phyloP scores from a whole-genome alignment of 2,329 filamentous ascomycete genomes.

The Fusarium pseudoanthophilum region DNA sequence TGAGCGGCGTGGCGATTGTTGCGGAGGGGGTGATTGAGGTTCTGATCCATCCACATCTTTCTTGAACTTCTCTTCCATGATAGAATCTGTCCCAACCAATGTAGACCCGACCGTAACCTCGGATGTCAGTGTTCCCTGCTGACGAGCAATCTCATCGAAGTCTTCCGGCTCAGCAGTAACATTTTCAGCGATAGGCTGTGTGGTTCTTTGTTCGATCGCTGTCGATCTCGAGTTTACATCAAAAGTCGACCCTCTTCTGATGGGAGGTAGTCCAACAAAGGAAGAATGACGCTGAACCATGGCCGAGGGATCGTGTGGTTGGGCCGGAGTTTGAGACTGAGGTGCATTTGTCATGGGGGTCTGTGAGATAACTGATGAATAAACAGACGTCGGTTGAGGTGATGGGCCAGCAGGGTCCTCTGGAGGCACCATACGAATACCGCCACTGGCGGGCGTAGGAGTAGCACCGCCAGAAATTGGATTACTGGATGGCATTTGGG shows the following conservation, averaged over 20 bases:
- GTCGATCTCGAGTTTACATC: slow-evolving; percentile 52
- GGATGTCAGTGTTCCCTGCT: slow-evolving; percentile 36
- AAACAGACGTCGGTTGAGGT: slow-evolving; percentile 16
- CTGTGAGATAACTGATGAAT: neutral
- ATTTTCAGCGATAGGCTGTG: slow-evolving; percentile 49
- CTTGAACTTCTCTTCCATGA: slow-evolving; percentile 27
- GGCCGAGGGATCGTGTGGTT: slow-evolving; percentile 32
- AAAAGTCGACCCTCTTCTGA: slow-evolving; percentile 68
- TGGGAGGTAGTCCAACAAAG: slow-evolving; percentile 68
- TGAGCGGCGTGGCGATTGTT: slow-evolving; percentile 9
- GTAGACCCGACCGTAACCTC: slow-evolving; percentile 36
- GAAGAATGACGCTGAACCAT: slow-evolving; percentile 58
- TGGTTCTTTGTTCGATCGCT: slow-evolving; percentile 47
- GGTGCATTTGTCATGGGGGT: neutral
- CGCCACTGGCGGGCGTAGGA: slow-evolving; percentile 23
- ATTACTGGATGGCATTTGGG: slow-evolving; percentile 15
- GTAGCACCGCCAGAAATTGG: slow-evolving; percentile 16
- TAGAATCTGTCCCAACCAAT: slow-evolving; percentile 34
- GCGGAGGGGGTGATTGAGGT: slow-evolving; percentile 11
- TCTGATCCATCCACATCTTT: slow-evolving; percentile 23
- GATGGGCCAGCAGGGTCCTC: slow-evolving; percentile 9
- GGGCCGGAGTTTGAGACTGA: slow-evolving; percentile 17
- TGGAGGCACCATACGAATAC: slow-evolving; percentile 41
- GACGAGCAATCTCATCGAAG: slow-evolving; percentile 23
- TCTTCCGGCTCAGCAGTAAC: slow-evolving; percentile 49